These are phyloP conservation scores for Aspergillus amoenus DNA, from an alignment of 2,329 filamentous ascomycete species.

Conservation along the genomic window DNA sequence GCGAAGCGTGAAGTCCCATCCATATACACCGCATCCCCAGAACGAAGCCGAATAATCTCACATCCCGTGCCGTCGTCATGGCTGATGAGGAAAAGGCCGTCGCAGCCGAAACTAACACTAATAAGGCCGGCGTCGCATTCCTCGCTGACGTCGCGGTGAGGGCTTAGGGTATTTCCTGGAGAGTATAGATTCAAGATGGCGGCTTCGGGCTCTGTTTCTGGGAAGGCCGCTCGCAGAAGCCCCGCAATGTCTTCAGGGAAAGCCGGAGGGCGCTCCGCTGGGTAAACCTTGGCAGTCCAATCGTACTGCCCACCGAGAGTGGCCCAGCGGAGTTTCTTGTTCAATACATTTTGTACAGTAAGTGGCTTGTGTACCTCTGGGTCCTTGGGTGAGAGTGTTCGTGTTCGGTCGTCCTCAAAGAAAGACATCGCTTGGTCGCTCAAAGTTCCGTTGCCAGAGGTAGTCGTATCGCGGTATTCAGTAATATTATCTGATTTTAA, in stretches of 20 bases:
- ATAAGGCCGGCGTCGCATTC: constrained; percentile 74
- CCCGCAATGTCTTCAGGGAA: constrained; percentile 73
- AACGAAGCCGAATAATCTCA: constrained; percentile 65
- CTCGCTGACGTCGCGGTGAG: constrained; percentile 93
- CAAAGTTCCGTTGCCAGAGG: constrained; percentile 17
- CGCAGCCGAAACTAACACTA: constrained; percentile 86
- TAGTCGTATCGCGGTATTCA: constrained; percentile 31
- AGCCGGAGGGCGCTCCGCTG: constrained; percentile 61
- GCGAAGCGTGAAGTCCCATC: constrained; percentile 76
- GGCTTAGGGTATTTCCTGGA: constrained; percentile 84
- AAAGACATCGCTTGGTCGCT: constrained; percentile 43
- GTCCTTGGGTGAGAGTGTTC: constrained; percentile 61
- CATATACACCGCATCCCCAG: constrained; percentile 92
- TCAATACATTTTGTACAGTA: constrained; percentile 66
- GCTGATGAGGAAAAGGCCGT: constrained; percentile 82
- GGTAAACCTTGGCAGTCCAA: constrained; percentile 87
- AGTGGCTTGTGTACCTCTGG: constrained; percentile 72
- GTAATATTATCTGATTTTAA: constrained; percentile 8
- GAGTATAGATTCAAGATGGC: constrained; percentile 94
- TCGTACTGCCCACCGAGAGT: constrained; percentile 95
- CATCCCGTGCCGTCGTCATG: constrained; percentile 52
- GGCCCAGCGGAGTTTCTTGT: constrained; percentile 84
- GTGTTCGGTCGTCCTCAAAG: constrained; percentile 52
- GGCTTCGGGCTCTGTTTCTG: constrained; percentile 75
- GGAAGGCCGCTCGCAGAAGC: constrained; percentile 70